These are phyloP conservation scores for Chlorella ohadii DNA, from an alignment of 139 green algal species.

Conservation along the genomic window DNA sequence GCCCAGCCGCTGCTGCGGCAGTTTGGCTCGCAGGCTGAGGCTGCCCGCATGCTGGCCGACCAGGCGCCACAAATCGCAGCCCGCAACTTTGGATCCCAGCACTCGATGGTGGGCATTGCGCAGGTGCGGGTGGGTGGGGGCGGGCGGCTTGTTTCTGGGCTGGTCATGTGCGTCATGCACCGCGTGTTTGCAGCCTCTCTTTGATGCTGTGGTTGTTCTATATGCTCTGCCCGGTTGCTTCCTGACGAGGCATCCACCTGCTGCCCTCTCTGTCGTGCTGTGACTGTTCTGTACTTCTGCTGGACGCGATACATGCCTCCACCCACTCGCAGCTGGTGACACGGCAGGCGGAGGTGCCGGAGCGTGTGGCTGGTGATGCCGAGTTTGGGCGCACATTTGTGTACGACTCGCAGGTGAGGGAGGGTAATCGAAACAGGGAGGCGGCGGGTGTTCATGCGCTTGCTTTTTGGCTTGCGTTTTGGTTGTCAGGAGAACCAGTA, in stretches of 20 bases:
- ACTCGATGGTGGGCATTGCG: neutral
- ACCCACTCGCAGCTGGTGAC: neutral
- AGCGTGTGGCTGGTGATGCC: neutral
- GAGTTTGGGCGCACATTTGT: slow-evolving; percentile 28
- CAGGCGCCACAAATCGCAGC: neutral
- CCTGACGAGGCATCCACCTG: too few relatives aligned
- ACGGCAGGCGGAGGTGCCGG: slow-evolving; percentile 30
- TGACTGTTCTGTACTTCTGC: too few relatives aligned
- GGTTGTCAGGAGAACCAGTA: too few relatives aligned
- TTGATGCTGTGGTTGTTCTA: too few relatives aligned
- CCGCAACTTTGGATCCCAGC: slow-evolving; percentile 24
- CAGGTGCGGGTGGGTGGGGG: slow-evolving; percentile 6
- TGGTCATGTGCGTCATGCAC: too few relatives aligned
- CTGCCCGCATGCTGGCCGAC: slow-evolving; percentile 4
- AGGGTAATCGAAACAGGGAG: too few relatives aligned
- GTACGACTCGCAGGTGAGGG: slow-evolving; percentile 7
- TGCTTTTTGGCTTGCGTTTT: too few relatives aligned
- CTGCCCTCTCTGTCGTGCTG: too few relatives aligned
- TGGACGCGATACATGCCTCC: too few relatives aligned
- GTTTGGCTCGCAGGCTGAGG: slow-evolving; percentile 16
- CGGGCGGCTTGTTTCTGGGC: neutral
- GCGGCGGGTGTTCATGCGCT: too few relatives aligned
- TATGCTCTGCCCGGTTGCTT: too few relatives aligned
- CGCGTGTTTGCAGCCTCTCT: too few relatives aligned
- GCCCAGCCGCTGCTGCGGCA: slow-evolving; percentile 30